phyloP scores from a whole-genome alignment of 2,329 filamentous ascomycete species.

The Trichoderma endophyticum region DNA sequence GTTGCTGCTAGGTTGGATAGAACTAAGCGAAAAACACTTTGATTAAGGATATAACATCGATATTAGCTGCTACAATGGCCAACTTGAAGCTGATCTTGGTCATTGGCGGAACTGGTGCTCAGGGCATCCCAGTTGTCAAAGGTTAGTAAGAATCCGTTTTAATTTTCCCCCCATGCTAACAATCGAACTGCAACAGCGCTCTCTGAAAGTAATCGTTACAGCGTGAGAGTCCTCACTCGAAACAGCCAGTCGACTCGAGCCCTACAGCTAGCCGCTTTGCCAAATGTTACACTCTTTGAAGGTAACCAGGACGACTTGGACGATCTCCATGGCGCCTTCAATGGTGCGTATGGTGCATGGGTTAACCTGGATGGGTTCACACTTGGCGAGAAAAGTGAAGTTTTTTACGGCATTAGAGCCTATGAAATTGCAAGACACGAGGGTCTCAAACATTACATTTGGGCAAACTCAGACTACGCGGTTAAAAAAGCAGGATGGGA shows the following conservation, averaged over 20 bases:
- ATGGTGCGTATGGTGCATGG: not conserved
- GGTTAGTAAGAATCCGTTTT: not conserved
- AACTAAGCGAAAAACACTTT: not conserved
- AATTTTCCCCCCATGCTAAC: not conserved
- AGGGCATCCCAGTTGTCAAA: not conserved
- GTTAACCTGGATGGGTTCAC: not conserved
- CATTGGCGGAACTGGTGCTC: not conserved
- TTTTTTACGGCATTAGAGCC: not conserved
- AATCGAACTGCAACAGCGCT: not conserved
- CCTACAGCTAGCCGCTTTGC: not conserved
- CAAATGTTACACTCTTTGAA: not conserved
- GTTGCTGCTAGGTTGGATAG: not conserved
- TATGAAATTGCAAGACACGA: not conserved
- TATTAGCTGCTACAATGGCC: not conserved
- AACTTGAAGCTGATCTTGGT: not conserved
- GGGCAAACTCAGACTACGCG: not conserved
- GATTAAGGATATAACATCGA: fast-evolving
- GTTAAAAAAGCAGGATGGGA: not conserved
- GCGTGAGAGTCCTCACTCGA: not conserved
- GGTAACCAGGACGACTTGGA: not conserved
- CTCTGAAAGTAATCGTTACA: not conserved
- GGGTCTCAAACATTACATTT: not conserved
- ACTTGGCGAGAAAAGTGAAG: not conserved
- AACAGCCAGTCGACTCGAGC: not conserved
- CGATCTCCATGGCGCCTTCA: not conserved